A percentile compares a stretch with the other conserved stretches of the same genome.
phyloP scores from a whole-genome alignment of 192 early-diverging fungal genomes.

The Linnemannia elongata region DNA sequence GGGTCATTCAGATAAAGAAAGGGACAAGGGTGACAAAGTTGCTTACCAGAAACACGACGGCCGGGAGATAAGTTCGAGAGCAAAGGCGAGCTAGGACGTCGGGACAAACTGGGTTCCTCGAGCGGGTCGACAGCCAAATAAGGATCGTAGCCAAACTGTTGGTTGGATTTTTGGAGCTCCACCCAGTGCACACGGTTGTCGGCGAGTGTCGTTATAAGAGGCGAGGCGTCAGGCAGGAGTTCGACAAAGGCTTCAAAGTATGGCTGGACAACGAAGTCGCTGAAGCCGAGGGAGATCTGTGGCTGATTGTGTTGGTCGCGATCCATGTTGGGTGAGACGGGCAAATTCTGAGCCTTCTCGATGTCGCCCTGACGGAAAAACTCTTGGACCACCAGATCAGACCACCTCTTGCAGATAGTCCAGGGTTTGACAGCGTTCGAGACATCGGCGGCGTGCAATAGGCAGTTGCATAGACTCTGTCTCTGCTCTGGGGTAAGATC shows the following conservation, averaged over 20 bases:
- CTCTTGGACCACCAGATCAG: constrained; percentile 88
- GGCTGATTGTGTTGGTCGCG: constrained; percentile 78
- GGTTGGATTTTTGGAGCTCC: constrained; percentile 44
- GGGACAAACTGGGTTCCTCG: constrained; percentile 5
- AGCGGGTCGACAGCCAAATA: constrained; percentile 27
- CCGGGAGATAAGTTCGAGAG: constrained; percentile 19
- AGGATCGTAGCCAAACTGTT: constrained; percentile 29
- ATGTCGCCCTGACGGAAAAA: constrained; percentile 91
- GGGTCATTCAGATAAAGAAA: not conserved
- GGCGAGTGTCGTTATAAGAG: constrained; percentile 68
- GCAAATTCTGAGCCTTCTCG: constrained; percentile 81
- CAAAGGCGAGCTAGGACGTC: constrained; percentile 28
- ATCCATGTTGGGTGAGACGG: constrained; percentile 93
- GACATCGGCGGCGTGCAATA: constrained; percentile 91
- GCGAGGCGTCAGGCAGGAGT: constrained; percentile 75
- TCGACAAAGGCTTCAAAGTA: constrained; percentile 87
- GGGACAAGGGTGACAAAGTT: not conserved
- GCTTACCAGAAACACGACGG: constrained; percentile 46
- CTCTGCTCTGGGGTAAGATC: constrained; percentile 63
- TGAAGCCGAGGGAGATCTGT: constrained; percentile 86
- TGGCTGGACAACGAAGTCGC: constrained; percentile 88
- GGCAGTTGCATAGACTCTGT: constrained; percentile 72
- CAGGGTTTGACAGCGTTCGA: constrained; percentile 91
- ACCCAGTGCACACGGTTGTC: constrained; percentile 74
- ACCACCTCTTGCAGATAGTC: constrained; percentile 91